These are phyloP conservation scores for Fistulina hepatica DNA, from an alignment of 1,284 basidiomycete genomes.

Conservation along the genomic window DNA sequence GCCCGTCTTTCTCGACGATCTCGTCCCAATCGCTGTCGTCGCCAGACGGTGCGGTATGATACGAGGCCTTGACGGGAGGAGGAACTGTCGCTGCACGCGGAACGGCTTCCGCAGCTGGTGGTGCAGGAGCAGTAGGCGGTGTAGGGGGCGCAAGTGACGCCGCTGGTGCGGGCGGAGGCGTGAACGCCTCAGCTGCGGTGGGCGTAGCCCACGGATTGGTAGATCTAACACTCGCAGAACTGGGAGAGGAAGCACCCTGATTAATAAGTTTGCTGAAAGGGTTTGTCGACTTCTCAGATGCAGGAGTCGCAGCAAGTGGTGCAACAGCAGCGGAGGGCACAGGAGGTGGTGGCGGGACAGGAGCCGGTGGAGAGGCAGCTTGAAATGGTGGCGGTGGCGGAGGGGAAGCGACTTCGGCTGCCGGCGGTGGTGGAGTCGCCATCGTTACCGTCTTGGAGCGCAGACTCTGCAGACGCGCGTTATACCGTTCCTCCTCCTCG, in stretches of 20 bases:
- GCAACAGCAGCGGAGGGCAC: slow-evolving; percentile 28
- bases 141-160: slow-evolving; percentile 25
- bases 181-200: neutral
- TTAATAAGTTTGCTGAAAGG: slow-evolving; percentile 62
- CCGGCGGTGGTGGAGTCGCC: slow-evolving; percentile 19
- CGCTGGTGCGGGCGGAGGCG: slow-evolving; percentile 20
- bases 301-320: slow-evolving; percentile 21
- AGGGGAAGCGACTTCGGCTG: slow-evolving; percentile 19
- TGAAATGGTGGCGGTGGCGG: slow-evolving; percentile 17
- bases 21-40: slow-evolving; percentile 82
- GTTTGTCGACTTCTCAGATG: slow-evolving; percentile 34
- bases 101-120: slow-evolving; percentile 7
- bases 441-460: slow-evolving; percentile 16
- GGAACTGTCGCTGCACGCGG: slow-evolving; percentile 37
- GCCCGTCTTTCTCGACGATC: slow-evolving; percentile 61
- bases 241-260: slow-evolving; percentile 30
- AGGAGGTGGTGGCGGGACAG: slow-evolving; percentile 17
- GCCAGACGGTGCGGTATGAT: slow-evolving; percentile 51
- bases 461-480: slow-evolving; percentile 32
- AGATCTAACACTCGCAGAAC: slow-evolving; percentile 11
- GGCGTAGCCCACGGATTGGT: neutral
- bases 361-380: slow-evolving; percentile 19
- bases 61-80: slow-evolving; percentile 40
- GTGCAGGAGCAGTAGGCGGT: slow-evolving; percentile 20
- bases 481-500: slow-evolving; percentile 49